A percentile compares a stretch with the other conserved stretches of the same genome.
These are phyloP conservation scores for Backusella parvicylindrica DNA, from an alignment of 192 early-diverging fungal species.

Conservation along the genomic window DNA sequence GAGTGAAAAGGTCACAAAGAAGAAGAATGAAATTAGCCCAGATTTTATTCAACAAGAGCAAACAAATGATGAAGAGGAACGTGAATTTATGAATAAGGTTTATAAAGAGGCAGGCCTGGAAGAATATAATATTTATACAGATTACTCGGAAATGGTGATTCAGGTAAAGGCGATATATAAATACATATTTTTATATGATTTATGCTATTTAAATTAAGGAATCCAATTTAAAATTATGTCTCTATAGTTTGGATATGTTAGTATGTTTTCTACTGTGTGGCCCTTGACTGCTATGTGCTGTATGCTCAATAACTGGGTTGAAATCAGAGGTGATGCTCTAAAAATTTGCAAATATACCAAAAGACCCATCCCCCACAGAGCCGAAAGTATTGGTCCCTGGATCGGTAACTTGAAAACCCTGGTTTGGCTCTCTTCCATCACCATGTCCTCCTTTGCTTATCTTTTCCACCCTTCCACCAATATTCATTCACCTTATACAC, in stretches of 20 bases:
- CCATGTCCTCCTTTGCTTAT: constrained; percentile 53
- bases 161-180: constrained; percentile 52
- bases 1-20: not conserved
- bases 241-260: constrained; percentile 78
- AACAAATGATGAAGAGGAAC: constrained; percentile 31
- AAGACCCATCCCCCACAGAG: constrained; percentile 32
- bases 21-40: not conserved
- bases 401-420: constrained; percentile 36
- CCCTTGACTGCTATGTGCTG: constrained; percentile 79
- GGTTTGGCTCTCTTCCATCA: constrained; percentile 57
- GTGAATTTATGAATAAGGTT: constrained; percentile 49
- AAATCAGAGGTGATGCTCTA: constrained; percentile 86
- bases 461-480: constrained; percentile 44
- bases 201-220: not conserved
- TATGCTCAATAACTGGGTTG: constrained; percentile 88
- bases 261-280: constrained; percentile 83
- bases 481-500: constrained; percentile 32
- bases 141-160: constrained; percentile 91
- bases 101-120: constrained; percentile 60
- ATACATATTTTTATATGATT: too few relatives aligned
- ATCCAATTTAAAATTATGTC: not conserved
- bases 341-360: constrained; percentile 78
- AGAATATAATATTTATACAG: constrained; percentile 80
- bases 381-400: constrained; percentile 38
- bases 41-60: constrained; percentile 1